Base-by-base conservation (phyloP, 2,329 filamentous ascomycete genomes). In the Talaromyces sp. region DNA sequence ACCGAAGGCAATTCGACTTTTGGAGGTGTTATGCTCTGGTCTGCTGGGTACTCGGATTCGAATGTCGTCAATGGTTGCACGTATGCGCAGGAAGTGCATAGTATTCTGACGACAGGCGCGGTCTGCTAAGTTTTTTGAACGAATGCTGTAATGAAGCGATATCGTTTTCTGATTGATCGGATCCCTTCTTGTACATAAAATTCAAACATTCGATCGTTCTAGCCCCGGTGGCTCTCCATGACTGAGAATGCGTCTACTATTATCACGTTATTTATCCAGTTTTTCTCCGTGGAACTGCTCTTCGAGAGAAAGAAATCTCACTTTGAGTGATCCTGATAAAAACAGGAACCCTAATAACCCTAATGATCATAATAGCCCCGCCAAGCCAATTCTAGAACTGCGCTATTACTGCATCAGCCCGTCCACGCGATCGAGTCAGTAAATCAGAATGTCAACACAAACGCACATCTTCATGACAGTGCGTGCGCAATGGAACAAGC, bases 21-120 rank as follows among this genome's bases (percentile, higher is more conserved):
- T 66, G 84, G 83, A 44, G 85, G 85, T 73, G 76, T 85, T 39
- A 86, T 86, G 84, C 70, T 86, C 5, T 86, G 82, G 82, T 83
- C 86, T 61, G 81, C 83, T 5, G 83, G 81, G 1, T 75, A 76
- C 8, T 79, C 79, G 14, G 71, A 76, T 16, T 74, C 75, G 55
- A 84, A 84, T 68, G 62, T 72, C 7, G 74, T 79, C 59, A 75
- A 80, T 61, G 77, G 71, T 14, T 67, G 75, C 52, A 72, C 74
- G 21, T 85, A 81, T 71, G 74, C 76, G 1, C 73, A 77, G 57
- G 78, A 79, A 71, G 80, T 83, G 63, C 84, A 83, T 75, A 69
- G 77, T 5, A 75, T 80, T 44, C 69, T 82, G 52, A 58, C 33
- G 0, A 64, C 52, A 12, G 62, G 62, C 9, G 16, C 42, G 5